phyloP scores from a whole-genome alignment of 108 stramenopile species.

The Craspedostauros australis region DNA sequence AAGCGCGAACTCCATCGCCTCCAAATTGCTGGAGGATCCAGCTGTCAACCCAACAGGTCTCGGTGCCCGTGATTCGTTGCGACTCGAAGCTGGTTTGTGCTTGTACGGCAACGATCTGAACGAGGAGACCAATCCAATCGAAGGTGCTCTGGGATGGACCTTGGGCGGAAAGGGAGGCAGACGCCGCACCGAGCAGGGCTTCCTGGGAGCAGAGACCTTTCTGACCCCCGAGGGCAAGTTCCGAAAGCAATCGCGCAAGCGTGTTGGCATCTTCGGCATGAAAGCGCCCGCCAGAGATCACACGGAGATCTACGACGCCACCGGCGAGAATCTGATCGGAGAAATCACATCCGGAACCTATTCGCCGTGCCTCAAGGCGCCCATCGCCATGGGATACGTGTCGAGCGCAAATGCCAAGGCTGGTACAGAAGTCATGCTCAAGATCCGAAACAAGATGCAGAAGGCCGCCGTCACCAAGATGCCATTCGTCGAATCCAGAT shows the following conservation, averaged over 20 bases:
- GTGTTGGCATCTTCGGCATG: conserved; percentile 95
- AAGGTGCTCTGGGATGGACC: conserved; percentile 92
- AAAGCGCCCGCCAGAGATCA: conserved; percentile 94
- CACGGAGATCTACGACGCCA: conserved; percentile 88
- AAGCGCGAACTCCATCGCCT: conserved; percentile 73
- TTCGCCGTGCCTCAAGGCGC: conserved; percentile 83
- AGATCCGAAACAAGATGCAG: conserved; percentile 91
- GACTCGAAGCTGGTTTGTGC: conserved; percentile 98
- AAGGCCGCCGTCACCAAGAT: conserved; percentile 87
- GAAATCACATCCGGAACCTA: conserved; percentile 94
- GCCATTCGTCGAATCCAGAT: conserved; percentile 94
- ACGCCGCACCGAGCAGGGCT: conserved; percentile 89
- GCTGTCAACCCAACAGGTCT: conserved; percentile 90
- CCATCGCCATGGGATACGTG: conserved; percentile 99
- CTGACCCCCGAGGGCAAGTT: conserved; percentile 91
- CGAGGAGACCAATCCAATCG: conserved; percentile 89
- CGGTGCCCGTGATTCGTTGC: conserved; percentile 96
- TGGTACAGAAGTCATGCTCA: conserved; percentile 81
- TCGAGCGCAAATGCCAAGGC: conserved; percentile 62
- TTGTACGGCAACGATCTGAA: conserved; percentile 98
- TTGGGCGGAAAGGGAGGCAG: conserved; percentile 87
- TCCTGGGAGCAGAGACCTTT: conserved; percentile 90
- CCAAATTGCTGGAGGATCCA: conserved; percentile 64
- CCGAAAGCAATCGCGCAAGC: conserved; percentile 75
- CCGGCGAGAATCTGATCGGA: conserved; percentile 83